A percentile compares a stretch with the other conserved stretches of the same genome.
Evolutionary conservation across 192 early-diverging fungal genomes (phyloP).

Genomic region (Jimgerdemannia flammicorona): DNA sequence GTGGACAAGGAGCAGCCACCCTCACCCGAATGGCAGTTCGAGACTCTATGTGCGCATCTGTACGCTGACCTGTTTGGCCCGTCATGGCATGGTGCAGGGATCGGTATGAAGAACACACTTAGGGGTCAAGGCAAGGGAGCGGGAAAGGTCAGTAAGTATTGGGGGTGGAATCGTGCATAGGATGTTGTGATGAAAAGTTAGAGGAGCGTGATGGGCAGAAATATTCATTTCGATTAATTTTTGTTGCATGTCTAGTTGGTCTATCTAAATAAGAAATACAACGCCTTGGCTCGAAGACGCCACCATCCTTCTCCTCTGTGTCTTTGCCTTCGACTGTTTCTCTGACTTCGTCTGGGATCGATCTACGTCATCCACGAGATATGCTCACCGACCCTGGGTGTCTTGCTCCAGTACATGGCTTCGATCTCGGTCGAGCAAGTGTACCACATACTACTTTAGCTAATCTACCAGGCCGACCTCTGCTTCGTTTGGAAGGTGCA

Average conservation of each 20-base stretch:
- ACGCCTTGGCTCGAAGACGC: slow-evolving; percentile 80
- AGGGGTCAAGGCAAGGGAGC: slow-evolving; percentile 83
- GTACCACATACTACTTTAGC: slow-evolving; percentile 62
- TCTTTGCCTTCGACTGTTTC: slow-evolving; percentile 93
- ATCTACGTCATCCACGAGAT: slow-evolving; percentile 95
- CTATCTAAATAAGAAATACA: slow-evolving; percentile 50
- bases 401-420: slow-evolving; percentile 60
- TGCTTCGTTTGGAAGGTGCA: slow-evolving; percentile 82
- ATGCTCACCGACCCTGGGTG: slow-evolving; percentile 79
- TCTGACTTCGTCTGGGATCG: slow-evolving; percentile 70
- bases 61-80: slow-evolving; percentile 62
- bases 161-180: neutral
- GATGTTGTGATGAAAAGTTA: neutral
- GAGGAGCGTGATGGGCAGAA: neutral
- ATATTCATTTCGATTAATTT: neutral
- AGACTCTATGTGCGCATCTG: slow-evolving; percentile 51
- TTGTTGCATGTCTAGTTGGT: slow-evolving; percentile 28
- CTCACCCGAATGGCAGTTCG: slow-evolving; percentile 50
- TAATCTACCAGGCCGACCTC: slow-evolving; percentile 54
- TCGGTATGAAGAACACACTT: slow-evolving; percentile 86
- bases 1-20: slow-evolving; percentile 19
- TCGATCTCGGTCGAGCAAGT: slow-evolving; percentile 55
- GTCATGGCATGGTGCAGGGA: slow-evolving; percentile 94
- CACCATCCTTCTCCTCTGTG: slow-evolving; percentile 84
- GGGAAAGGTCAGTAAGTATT: slow-evolving; percentile 54